Evolutionary conservation across 345 rosid species (phyloP).

Genomic region (Populus euphratica): DNA sequence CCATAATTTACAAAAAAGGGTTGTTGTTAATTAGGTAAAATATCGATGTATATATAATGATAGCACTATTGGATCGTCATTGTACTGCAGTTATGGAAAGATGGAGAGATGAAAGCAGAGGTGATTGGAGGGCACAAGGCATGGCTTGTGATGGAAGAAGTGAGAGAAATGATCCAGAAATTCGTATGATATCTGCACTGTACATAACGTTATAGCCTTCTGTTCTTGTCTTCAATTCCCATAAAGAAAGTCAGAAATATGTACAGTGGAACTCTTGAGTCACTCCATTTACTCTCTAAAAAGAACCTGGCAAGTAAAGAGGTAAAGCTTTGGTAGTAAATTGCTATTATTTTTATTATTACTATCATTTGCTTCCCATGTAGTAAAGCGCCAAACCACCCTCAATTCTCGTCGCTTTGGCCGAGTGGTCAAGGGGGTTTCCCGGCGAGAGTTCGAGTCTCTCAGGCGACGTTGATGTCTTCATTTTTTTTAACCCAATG

Average conservation of each 20-base stretch:
- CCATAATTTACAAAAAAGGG: too few species aligned
- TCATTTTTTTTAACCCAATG: too few species aligned
- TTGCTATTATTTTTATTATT: too few species aligned
- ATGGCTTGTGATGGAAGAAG: conserved; percentile 91
- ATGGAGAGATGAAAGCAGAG: conserved; percentile 86
- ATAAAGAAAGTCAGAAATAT: background rate
- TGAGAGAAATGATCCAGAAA: conserved; percentile 67
- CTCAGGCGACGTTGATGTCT: conserved; percentile 46
- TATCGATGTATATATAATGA: background rate
- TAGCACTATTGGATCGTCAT: background rate
- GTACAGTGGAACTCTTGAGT: background rate
- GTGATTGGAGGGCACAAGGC: conserved; percentile 94
- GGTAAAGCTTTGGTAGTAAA: too few species aligned
- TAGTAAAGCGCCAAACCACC: too few species aligned
- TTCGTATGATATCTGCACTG: conserved; percentile 25
- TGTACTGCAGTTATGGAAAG: conserved; percentile 64
- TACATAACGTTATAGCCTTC: too few species aligned
- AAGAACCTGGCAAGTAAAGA: too few species aligned
- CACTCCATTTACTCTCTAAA: too few species aligned
- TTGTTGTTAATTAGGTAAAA: background rate
- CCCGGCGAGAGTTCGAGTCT: conserved; percentile 83
- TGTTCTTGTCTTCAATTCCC: background rate
- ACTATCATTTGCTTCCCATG: too few species aligned
- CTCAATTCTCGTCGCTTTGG: conserved; percentile 51
- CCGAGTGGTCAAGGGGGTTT: conserved; percentile 90